These are phyloP conservation scores for Aschersonia sp. DNA, from an alignment of 2,329 filamentous ascomycete species.

Conservation along the genomic window DNA sequence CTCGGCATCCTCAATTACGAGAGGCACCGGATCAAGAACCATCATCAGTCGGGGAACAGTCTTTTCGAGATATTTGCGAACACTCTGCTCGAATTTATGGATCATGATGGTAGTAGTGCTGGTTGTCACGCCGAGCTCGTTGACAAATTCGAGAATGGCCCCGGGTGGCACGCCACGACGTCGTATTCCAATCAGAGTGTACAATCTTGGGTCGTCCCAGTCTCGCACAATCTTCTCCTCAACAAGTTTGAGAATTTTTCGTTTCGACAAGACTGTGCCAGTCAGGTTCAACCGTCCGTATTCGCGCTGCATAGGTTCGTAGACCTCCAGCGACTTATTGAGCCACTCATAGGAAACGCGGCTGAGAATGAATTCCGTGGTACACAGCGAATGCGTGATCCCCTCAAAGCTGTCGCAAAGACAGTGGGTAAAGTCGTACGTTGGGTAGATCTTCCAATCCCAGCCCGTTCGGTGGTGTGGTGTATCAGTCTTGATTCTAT, in stretches of 20 bases:
- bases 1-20: conserved; percentile 67
- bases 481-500: conserved; percentile 54
- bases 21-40: conserved; percentile 69
- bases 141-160: conserved; percentile 77
- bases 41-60: conserved; percentile 84
- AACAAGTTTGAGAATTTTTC: conserved; percentile 68
- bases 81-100: conserved; percentile 63
- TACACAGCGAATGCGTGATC: conserved; percentile 90
- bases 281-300: conserved; percentile 53
- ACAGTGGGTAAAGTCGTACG: conserved; percentile 86
- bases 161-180: conserved; percentile 77
- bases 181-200: conserved; percentile 71
- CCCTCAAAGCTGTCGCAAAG: conserved; percentile 83
- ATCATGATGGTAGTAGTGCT: conserved; percentile 66
- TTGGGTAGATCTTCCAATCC: conserved; percentile 87
- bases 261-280: conserved; percentile 77
- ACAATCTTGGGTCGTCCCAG: conserved; percentile 86
- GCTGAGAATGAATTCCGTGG: conserved; percentile 77
- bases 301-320: conserved; percentile 89
- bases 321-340: conserved; percentile 66
- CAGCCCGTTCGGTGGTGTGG: conserved; percentile 66
- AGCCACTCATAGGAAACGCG: conserved; percentile 84
- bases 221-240: conserved; percentile 60
- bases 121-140: conserved; percentile 82
- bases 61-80: conserved; percentile 74